Evolutionary conservation across 1,284 basidiomycete species (phyloP).

Genomic region (Sparassis latifolia): DNA sequence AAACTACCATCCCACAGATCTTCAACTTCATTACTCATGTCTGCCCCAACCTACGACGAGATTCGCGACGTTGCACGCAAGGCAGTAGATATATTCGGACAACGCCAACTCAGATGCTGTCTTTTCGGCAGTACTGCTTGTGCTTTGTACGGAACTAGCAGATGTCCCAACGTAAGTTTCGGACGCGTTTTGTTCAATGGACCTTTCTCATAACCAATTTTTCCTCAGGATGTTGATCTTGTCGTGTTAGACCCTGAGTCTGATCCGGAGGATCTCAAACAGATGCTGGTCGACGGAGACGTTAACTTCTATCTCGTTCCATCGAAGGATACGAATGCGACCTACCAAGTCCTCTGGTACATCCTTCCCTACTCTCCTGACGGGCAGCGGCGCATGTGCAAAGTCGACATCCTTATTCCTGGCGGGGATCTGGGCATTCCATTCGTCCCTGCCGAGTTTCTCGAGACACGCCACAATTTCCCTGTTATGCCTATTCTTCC

Average conservation of each 20-base stretch:
- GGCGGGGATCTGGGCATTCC: conserved; percentile 26
- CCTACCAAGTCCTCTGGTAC: conserved; percentile 43
- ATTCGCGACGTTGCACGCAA: conserved; percentile 8
- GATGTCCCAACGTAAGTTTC: conserved; percentile 16
- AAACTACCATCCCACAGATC: too few species aligned
- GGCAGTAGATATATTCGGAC: conserved; percentile 9
- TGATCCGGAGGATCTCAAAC: conserved; percentile 36
- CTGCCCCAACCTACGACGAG: conserved; percentile 1
- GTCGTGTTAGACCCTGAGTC: conserved; percentile 32
- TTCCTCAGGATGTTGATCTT: conserved; percentile 43
- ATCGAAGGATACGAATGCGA: conserved; percentile 18
- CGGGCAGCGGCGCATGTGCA: conserved; percentile 14
- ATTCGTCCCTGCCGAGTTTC: conserved; percentile 12
- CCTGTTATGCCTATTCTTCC: conserved; percentile 26
- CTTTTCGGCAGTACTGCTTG: conserved; percentile 19
- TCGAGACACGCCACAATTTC: conserved; percentile 13
- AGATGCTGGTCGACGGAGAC: conserved; percentile 27
- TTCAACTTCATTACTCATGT: too few species aligned
- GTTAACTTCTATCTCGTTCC: conserved; percentile 17
- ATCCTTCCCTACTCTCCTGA: conserved; percentile 14
- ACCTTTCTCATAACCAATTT: not conserved
- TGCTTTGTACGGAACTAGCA: conserved; percentile 12
- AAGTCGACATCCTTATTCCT: conserved; percentile 31
- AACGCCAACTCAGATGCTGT: conserved; percentile 11
- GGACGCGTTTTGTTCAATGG: not conserved